Evolutionary conservation across 2,329 filamentous ascomycete genomes (phyloP).

Genomic region (Amphichorda felina): DNA sequence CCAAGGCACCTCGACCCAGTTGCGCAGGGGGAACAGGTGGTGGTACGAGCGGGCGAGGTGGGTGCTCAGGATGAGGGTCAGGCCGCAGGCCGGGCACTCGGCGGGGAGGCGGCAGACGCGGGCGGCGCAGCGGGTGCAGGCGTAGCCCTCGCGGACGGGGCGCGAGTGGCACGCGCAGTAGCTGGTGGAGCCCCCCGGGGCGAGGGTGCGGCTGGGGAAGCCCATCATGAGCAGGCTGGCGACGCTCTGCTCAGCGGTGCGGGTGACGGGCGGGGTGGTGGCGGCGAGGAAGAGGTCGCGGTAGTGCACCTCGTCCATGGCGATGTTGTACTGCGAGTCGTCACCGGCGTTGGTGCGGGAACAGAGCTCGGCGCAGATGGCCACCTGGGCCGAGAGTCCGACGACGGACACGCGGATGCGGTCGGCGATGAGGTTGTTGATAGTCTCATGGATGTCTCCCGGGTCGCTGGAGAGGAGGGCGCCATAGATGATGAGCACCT

Average conservation of each 20-base stretch:
- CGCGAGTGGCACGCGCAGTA: slow-evolving; percentile 87
- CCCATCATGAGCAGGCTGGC: slow-evolving; percentile 89
- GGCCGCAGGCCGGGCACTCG: slow-evolving; percentile 80
- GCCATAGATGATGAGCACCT: slow-evolving; percentile 85
- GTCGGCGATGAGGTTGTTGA: slow-evolving; percentile 65
- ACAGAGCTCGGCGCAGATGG: slow-evolving; percentile 84
- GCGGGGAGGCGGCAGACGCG: slow-evolving; percentile 86
- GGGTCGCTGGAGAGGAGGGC: slow-evolving; percentile 85
- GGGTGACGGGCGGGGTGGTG: slow-evolving; percentile 80
- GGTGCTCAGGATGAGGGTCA: slow-evolving; percentile 89
- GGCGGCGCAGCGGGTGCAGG: slow-evolving; percentile 76
- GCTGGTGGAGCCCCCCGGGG: slow-evolving; percentile 50
- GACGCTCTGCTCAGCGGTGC: slow-evolving; percentile 45
- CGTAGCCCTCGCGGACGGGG: slow-evolving; percentile 73
- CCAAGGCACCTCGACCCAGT: slow-evolving; percentile 90
- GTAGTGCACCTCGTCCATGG: slow-evolving; percentile 66
- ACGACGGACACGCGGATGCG: slow-evolving; percentile 82
- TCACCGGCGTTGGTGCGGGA: slow-evolving; percentile 77
- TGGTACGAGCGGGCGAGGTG: slow-evolving; percentile 90
- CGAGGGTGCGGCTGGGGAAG: slow-evolving; percentile 78
- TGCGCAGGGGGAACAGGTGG: slow-evolving; percentile 79
- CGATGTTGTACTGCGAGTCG: slow-evolving; percentile 65
- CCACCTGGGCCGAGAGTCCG: slow-evolving; percentile 81
- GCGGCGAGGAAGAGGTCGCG: slow-evolving; percentile 77
- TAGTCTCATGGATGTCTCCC: slow-evolving; percentile 88